phyloP scores from a whole-genome alignment of 2,329 filamentous ascomycete genomes.

The Penicillium hesseltinei region DNA sequence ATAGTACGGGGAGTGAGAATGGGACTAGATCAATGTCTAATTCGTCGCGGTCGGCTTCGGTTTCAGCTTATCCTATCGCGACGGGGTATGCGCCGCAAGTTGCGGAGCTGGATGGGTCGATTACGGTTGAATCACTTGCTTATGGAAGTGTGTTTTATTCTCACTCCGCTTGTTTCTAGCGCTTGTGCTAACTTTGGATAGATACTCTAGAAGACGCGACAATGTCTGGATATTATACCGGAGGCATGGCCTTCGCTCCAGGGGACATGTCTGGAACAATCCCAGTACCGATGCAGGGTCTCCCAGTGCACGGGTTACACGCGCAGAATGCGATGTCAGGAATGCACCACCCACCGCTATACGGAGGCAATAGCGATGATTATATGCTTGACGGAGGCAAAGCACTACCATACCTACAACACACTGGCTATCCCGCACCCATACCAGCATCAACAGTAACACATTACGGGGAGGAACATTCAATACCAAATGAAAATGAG shows the following conservation, averaged over 20 bases:
- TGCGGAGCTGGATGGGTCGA: constrained; percentile 10
- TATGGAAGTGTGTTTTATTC: constrained; percentile 7
- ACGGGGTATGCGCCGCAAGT: constrained; percentile 10
- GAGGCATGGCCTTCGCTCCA: neutral
- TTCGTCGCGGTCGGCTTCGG: constrained; percentile 1
- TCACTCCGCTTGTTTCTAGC: neutral
- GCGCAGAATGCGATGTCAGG: neutral
- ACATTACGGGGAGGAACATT: neutral
- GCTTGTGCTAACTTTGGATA: neutral
- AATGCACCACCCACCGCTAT: neutral
- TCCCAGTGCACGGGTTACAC: neutral
- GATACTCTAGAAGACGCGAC: neutral
- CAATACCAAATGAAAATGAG: neutral
- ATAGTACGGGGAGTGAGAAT: constrained; percentile 23
- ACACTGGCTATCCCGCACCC: neutral
- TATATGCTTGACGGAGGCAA: neutral
- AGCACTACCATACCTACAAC: neutral
- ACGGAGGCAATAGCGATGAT: neutral
- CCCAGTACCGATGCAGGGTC: neutral
- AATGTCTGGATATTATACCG: neutral
- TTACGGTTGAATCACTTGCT: constrained; percentile 1
- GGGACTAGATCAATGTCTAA: neutral
- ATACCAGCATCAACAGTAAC: neutral
- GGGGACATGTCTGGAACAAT: neutral
- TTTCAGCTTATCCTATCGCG: constrained; percentile 9